Conservation (phyloP, 768 basidiomycete species). For the Phanerodontia chrysosporium region DNA sequence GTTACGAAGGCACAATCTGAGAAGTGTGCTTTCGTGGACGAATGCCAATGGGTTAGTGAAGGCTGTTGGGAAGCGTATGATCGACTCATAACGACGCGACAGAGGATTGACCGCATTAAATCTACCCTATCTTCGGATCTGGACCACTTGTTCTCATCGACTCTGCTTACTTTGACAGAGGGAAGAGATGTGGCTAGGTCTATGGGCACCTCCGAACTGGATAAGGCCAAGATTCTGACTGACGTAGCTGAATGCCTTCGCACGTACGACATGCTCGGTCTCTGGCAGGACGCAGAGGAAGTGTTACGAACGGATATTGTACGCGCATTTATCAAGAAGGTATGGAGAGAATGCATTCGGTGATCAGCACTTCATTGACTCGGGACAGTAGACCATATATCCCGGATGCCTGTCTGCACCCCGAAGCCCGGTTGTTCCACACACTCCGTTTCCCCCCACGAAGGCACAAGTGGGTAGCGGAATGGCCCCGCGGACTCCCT, state of each 20-base stretch:
- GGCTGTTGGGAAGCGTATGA: constrained; percentile 6
- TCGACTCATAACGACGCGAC: constrained; percentile 2
- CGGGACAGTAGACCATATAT: constrained; percentile 59
- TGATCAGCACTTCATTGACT: neutral
- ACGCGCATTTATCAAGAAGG: constrained; percentile 74
- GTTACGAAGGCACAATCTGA: constrained; percentile 75
- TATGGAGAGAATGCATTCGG: constrained; percentile 23
- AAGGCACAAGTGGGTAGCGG: constrained; percentile 39
- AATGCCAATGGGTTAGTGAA: constrained; percentile 82
- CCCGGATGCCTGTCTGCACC: constrained; percentile 63
- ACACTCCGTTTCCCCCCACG: constrained; percentile 58
- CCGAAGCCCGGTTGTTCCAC: constrained; percentile 72
- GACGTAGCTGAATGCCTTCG: constrained; percentile 77
- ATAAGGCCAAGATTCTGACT: constrained; percentile 54
- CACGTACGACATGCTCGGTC: constrained; percentile 73
- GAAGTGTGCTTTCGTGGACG: constrained; percentile 74
- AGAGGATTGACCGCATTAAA: constrained; percentile 83
- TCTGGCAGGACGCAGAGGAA: constrained; percentile 88
- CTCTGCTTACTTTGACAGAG: constrained; percentile 48
- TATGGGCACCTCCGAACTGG: constrained; percentile 52
- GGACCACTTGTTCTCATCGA: constrained; percentile 71
- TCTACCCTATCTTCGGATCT: constrained; percentile 84
- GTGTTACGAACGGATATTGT: constrained; percentile 72
- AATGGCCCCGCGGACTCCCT: constrained; percentile 52
- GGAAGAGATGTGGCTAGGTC: constrained; percentile 35